Evolutionary conservation across 139 green algal genomes (phyloP).

Genomic region (Volvox africanus): DNA sequence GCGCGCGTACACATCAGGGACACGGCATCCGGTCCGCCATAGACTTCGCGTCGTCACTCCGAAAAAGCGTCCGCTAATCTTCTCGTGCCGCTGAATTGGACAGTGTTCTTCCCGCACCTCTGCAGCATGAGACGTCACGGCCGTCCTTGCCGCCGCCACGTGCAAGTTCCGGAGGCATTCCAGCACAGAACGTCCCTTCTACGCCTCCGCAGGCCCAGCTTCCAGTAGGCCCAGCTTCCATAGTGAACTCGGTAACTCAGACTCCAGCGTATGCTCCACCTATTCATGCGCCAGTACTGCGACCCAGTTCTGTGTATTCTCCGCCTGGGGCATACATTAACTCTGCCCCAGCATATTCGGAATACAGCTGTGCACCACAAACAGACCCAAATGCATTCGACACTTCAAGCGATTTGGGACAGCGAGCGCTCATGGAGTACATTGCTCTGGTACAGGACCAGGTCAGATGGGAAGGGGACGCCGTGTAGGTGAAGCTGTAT

Average conservation of each 20-base stretch:
- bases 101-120: not conserved
- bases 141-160: not conserved
- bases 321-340: not conserved
- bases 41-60: not conserved
- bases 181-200: not conserved
- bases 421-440: slow-evolving; percentile 36
- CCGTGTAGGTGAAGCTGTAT: not conserved
- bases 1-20: not conserved
- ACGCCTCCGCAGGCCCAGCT: not conserved
- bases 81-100: not conserved
- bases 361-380: not conserved
- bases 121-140: not conserved
- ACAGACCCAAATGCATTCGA: not conserved
- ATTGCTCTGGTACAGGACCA: slow-evolving; percentile 28
- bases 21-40: not conserved
- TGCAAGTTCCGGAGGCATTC: not conserved
- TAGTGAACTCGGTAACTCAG: not conserved
- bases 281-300: not conserved
- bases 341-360: not conserved
- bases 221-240: too few relatives aligned
- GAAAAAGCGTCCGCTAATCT: not conserved
- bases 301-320: not conserved
- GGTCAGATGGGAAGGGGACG: not conserved
- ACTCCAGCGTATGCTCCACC: not conserved
- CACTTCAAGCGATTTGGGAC: not conserved